Conservation (phyloP, 179 eudicot species). For the Camellia oleifera region DNA sequence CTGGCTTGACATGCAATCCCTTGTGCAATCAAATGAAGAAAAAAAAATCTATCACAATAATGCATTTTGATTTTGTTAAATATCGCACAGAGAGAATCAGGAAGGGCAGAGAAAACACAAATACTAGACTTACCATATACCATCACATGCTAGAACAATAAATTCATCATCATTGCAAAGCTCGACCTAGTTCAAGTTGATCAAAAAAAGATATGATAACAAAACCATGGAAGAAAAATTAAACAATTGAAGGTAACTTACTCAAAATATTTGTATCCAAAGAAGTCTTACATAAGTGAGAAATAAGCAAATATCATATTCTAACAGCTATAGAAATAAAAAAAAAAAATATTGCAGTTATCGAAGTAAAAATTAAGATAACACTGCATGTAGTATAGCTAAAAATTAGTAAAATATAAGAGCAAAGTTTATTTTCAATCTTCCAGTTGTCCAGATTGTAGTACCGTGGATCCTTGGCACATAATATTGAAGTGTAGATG, state of each 20-base stretch:
- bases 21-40: neutral
- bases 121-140: conserved; percentile 59
- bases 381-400: neutral
- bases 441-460: neutral
- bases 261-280: neutral
- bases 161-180: conserved; percentile 70
- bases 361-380: neutral
- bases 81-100: neutral
- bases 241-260: neutral
- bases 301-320: neutral
- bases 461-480: neutral
- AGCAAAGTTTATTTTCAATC: neutral
- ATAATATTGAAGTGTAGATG: neutral
- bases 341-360: neutral
- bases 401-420: neutral
- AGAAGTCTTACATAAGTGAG: neutral
- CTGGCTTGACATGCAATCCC: conserved; percentile 51
- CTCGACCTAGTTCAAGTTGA: conserved; percentile 40
- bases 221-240: neutral
- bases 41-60: neutral
- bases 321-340: neutral
- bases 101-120: neutral
- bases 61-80: neutral
- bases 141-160: conserved; percentile 80
- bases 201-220: neutral